A percentile compares a stretch with the other conserved stretches of the same genome.
Conservation (phyloP, 306 rosid species). For the Myrica gale region DNA sequence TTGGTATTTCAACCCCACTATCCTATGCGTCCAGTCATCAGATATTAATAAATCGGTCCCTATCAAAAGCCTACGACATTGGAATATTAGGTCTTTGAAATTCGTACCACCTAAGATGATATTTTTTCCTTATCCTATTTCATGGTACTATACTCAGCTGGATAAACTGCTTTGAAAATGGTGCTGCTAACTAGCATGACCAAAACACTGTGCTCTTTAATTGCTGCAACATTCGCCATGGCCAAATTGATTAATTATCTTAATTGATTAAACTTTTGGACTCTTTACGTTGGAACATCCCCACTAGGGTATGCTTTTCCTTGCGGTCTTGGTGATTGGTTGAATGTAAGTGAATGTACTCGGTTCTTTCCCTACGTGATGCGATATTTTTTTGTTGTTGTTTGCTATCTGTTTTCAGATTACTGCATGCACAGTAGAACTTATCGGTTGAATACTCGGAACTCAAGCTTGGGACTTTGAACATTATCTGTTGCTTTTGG, state of each 20-base stretch:
- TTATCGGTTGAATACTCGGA: background rate
- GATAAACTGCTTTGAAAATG: too few species aligned
- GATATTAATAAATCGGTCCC: slow-evolving; percentile 20
- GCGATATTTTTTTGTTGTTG: too few species aligned
- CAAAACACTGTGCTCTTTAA: too few species aligned
- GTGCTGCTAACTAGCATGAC: too few species aligned
- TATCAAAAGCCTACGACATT: background rate
- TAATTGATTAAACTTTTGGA: background rate
- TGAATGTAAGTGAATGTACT: background rate
- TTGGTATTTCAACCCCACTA: background rate
- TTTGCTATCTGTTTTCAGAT: background rate
- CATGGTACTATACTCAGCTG: background rate
- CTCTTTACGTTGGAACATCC: background rate
- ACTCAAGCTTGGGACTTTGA: background rate
- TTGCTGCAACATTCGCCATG: slow-evolving; percentile 7
- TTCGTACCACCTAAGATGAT: slow-evolving; percentile 14
- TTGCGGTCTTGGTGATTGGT: background rate
- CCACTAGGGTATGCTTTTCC: background rate
- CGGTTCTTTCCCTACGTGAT: background rate
- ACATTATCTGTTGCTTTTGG: background rate
- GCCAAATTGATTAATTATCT: slow-evolving; percentile 4
- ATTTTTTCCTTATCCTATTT: background rate
- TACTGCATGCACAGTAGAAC: background rate
- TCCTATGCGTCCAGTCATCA: slow-evolving; percentile 6
- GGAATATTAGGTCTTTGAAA: slow-evolving; percentile 20